Evolutionary conservation across 352 stramenopile genomes (phyloP), one percentile per base, ranked within the genome.

Genomic region (Globisporangium heterothallicum): DNA sequence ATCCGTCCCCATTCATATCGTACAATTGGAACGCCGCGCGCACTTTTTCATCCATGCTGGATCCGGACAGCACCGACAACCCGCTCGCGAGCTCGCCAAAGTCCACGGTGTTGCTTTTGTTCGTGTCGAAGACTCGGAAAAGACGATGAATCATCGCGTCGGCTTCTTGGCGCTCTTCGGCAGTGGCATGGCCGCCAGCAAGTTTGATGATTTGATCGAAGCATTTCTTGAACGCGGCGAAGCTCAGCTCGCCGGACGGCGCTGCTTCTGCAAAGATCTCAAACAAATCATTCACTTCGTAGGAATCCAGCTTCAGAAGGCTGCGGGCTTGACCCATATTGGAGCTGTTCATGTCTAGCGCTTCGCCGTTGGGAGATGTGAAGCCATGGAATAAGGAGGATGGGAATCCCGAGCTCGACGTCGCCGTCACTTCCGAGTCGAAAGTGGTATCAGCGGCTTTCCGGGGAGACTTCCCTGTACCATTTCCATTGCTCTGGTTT

Each of bases 181-280:
- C n/a, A 6, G 72, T 78, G 21, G 70, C 66, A 38, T 92, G 78
- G 12, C 83, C 83, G 16, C 83, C 83, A 27, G 79, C 81, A 18
- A 94, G 62, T 26, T 86, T 81, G 56, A 92, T 86, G 30, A 94
- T 91, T 57, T 92, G 81, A 49, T 92, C 81, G 49, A 94, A 92
- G 36, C 81, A 94, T 50, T 92, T 89, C 49, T 91, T 91, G 58
- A 94, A 94, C 36, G 78, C 78, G 4, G 74, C 71, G 49, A 90
- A 92, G 22, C 60, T 86, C 29, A 96, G 55, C 53, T 91, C 78
- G 2, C 81, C 82, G 0, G 75, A 89, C 19, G 84, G 83, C 22
- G 82, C 80, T 10, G 80, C 83, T 42, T 94, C 84, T 0, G 79
- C 80, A 53, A 96, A 92, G 49, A 94, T 91, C 59, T 94, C 82